Percentiles rank a stretch among this genome's conserved stretches.
These are phyloP conservation scores for Coniella vitis DNA, from an alignment of 2,329 filamentous ascomycete species.

Conservation along the genomic window DNA sequence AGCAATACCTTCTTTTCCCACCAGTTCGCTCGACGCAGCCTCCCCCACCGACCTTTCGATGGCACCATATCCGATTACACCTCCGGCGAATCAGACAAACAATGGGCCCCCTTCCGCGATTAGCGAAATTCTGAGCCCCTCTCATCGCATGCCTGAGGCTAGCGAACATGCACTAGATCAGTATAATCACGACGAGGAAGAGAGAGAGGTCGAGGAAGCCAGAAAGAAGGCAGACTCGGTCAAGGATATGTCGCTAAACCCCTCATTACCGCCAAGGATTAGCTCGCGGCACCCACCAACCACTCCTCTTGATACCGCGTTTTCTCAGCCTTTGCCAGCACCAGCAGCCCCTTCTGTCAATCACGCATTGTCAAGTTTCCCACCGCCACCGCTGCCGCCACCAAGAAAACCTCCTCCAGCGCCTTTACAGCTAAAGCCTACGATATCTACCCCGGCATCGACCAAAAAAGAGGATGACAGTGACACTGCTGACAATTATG, in stretches of 20 bases:
- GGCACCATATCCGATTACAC: conserved; percentile 59
- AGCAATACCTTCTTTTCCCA: conserved; percentile 41
- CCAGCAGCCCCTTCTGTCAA: conserved; percentile 33
- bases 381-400: conserved; percentile 49
- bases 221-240: conserved; percentile 40
- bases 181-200: conserved; percentile 49
- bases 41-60: conserved; percentile 54
- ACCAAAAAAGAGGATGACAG: conserved; percentile 53
- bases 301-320: conserved; percentile 46
- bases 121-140: conserved; percentile 46
- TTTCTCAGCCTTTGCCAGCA: conserved; percentile 29
- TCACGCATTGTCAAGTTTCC: conserved; percentile 43
- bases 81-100: conserved; percentile 45
- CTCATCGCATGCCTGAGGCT: conserved; percentile 53
- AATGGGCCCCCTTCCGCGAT: conserved; percentile 36
- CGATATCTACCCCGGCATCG: conserved; percentile 24
- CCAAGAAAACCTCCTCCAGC: conserved; percentile 79
- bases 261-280: conserved; percentile 49
- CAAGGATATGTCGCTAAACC: conserved; percentile 43
- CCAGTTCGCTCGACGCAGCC: conserved; percentile 43
- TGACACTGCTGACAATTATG: conserved; percentile 73
- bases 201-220: conserved; percentile 37
- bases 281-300: conserved; percentile 47
- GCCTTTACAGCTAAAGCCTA: conserved; percentile 63
- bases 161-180: conserved; percentile 52